phyloP scores from a whole-genome alignment of 2,329 filamentous ascomycete genomes.

The Trichoderma sp. region DNA sequence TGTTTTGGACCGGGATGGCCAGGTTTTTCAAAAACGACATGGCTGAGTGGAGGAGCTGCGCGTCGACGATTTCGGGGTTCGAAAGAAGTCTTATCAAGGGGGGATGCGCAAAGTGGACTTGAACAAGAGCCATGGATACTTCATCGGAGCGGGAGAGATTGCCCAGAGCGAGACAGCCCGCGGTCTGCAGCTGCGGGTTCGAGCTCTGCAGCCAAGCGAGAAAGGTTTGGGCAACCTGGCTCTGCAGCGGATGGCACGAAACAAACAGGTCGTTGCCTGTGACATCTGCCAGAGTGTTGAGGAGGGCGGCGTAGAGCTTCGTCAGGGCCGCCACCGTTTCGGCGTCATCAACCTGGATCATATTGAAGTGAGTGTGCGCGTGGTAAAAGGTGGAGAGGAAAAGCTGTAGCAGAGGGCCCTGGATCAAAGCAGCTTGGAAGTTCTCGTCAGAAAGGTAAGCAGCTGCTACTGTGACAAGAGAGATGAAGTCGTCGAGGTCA shows the following conservation, averaged over 20 bases:
- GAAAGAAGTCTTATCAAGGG: constrained; percentile 51
- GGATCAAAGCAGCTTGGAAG: constrained; percentile 53
- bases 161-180: constrained; percentile 62
- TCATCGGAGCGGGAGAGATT: constrained; percentile 63
- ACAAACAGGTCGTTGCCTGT: constrained; percentile 53
- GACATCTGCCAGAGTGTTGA: constrained; percentile 54
- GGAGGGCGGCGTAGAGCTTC: constrained; percentile 52
- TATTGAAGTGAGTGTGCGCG: constrained; percentile 47
- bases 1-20: constrained; percentile 59
- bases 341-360: constrained; percentile 47
- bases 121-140: constrained; percentile 53
- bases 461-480: constrained; percentile 53
- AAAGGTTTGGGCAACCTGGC: constrained; percentile 45
- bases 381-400: constrained; percentile 53
- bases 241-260: constrained; percentile 45
- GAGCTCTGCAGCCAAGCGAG: constrained; percentile 49
- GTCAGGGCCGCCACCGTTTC: constrained; percentile 48
- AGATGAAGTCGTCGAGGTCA: constrained; percentile 58
- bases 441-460: constrained; percentile 57
- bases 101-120: constrained; percentile 42
- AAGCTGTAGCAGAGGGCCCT: constrained; percentile 40
- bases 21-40: constrained; percentile 67
- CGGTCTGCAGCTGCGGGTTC: constrained; percentile 52
- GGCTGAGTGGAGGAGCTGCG: constrained; percentile 58
- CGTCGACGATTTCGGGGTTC: constrained; percentile 43